These are phyloP conservation scores for Leucaena leucocephala DNA, from an alignment of 306 rosid genomes.

Conservation along the genomic window DNA sequence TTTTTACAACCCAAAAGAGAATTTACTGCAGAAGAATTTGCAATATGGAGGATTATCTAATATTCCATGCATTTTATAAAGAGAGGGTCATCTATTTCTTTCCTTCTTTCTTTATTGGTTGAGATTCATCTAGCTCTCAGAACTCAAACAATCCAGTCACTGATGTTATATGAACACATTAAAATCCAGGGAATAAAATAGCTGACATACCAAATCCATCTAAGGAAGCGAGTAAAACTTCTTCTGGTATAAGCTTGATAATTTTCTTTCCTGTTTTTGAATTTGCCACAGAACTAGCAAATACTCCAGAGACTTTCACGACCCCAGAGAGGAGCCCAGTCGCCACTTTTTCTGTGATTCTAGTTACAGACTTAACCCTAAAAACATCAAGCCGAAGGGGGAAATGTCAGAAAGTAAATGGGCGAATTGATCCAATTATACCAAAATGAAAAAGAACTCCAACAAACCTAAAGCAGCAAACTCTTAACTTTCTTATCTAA, in stretches of 20 bases:
- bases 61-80: conserved; percentile 9
- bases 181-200: conserved; percentile 21
- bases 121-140: conserved; percentile 20
- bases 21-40: conserved; percentile 14
- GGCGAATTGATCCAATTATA: conserved; percentile 16
- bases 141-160: not conserved
- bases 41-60: conserved; percentile 6
- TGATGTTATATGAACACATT: conserved; percentile 6
- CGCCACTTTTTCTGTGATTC: conserved; percentile 91
- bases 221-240: conserved; percentile 89
- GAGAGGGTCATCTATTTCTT: conserved; percentile 24
- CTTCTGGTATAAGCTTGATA: conserved; percentile 82
- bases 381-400: conserved; percentile 33
- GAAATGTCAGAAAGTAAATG: conserved; percentile 5
- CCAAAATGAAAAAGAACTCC: not conserved
- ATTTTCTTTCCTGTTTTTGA: conserved; percentile 78
- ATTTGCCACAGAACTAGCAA: conserved; percentile 74
- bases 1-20: not conserved
- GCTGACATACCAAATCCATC: conserved; percentile 85
- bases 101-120: conserved; percentile 11
- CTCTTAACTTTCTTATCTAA: conserved; percentile 15
- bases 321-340: conserved; percentile 89
- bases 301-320: conserved; percentile 75
- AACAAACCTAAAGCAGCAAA: conserved; percentile 14
- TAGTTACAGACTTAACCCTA: conserved; percentile 91